A percentile compares a stretch with the other conserved stretches of the same genome.
Conservation (phyloP, 1,284 basidiomycete genomes). For the Sanghuangporus baumii region DNA sequence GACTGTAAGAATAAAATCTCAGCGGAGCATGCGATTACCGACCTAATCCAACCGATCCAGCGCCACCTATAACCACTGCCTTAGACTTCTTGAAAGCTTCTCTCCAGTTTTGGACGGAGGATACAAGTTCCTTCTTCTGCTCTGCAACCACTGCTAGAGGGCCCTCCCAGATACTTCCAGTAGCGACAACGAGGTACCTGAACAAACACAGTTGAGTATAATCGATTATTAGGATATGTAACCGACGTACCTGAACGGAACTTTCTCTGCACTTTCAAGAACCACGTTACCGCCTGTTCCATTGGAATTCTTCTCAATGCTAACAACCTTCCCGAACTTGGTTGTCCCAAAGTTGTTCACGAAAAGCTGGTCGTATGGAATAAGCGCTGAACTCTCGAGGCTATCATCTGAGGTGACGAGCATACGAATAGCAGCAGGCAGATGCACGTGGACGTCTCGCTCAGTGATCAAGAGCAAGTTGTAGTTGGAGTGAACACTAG, state of each 20-base stretch:
- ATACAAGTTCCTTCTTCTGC: constrained; percentile 28
- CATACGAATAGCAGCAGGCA: constrained; percentile 31
- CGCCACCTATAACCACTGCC: constrained; percentile 53
- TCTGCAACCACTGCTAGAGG: constrained; percentile 26
- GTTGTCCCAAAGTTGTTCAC: constrained; percentile 39
- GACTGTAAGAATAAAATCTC: neutral
- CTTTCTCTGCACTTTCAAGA: constrained; percentile 41
- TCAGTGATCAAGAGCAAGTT: constrained; percentile 32
- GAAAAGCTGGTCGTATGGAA: constrained; percentile 32
- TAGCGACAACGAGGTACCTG: constrained; percentile 44
- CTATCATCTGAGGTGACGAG: constrained; percentile 28
- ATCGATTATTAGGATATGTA: constrained; percentile 13
- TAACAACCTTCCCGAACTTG: constrained; percentile 37
- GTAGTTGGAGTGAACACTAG: constrained; percentile 24
- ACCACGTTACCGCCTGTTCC: constrained; percentile 38
- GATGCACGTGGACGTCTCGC: constrained; percentile 30
- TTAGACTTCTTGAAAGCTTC: constrained; percentile 40
- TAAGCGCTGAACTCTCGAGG: constrained; percentile 30
- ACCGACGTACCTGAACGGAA: constrained; percentile 38
- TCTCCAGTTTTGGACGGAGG: constrained; percentile 39
- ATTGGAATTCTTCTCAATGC: constrained; percentile 33
- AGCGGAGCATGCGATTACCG: constrained; percentile 17
- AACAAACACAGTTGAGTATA: neutral
- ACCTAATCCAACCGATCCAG: constrained; percentile 61
- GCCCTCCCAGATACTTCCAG: constrained; percentile 51